phyloP scores from a whole-genome alignment of 306 rosid genomes.

The Castanea sativa region DNA sequence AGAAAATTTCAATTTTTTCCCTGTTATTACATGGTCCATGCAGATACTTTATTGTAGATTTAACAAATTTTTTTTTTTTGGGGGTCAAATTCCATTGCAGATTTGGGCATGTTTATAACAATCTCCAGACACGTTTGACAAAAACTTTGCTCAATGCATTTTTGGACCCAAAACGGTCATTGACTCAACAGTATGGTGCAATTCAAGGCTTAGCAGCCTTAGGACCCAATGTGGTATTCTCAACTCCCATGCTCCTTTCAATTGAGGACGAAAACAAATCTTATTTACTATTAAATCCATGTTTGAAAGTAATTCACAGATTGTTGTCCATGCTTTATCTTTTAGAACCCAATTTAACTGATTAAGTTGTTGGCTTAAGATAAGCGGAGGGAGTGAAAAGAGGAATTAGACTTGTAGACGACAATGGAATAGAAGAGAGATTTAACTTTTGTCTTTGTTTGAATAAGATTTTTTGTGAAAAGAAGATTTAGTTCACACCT shows the following conservation, averaged over 20 bases:
- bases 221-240: conserved; percentile 77
- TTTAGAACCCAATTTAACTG: background rate
- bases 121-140: conserved; percentile 76
- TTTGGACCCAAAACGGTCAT: conserved; percentile 76
- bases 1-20: background rate
- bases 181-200: conserved; percentile 88
- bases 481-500: background rate
- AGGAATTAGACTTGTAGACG: background rate
- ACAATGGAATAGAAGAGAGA: background rate
- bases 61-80: background rate
- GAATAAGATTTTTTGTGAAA: background rate
- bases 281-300: conserved; percentile 5
- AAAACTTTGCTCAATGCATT: conserved; percentile 81
- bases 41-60: conserved; percentile 6
- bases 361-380: conserved; percentile 3
- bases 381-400: background rate
- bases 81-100: conserved; percentile 38
- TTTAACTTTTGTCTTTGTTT: background rate
- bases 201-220: conserved; percentile 75
- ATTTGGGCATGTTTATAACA: conserved; percentile 77
- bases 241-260: conserved; percentile 25
- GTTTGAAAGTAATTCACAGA: background rate
- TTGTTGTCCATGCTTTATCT: conserved; percentile 5
- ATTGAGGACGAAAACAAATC: conserved; percentile 1
- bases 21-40: background rate